Evolutionary conservation across 2,329 filamentous ascomycete species (phyloP).

Genomic region (Fusarium sp.): DNA sequence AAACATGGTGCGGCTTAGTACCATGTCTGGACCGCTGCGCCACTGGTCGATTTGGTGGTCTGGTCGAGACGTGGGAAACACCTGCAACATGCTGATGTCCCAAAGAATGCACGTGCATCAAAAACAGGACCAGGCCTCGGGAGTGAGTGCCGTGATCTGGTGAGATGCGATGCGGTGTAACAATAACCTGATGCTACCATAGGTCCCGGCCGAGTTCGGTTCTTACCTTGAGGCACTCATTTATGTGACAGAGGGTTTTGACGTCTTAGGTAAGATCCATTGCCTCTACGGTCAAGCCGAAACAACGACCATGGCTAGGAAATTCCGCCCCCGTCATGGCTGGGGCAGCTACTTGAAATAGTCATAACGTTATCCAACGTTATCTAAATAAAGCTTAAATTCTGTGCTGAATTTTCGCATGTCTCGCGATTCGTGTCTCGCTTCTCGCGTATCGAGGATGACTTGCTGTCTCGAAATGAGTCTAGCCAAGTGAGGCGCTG

Average conservation of each 20-base stretch:
- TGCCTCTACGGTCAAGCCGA: not conserved
- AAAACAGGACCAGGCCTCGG: not conserved
- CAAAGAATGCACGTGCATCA: not conserved
- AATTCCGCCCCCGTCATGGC: not conserved
- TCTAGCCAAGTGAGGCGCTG: not conserved
- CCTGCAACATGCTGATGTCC: not conserved
- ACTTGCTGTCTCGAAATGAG: not conserved
- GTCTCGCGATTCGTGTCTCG: conserved; percentile 8
- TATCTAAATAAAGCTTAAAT: not conserved
- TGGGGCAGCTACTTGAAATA: not conserved
- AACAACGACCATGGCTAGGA: not conserved
- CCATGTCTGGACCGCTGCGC: not conserved
- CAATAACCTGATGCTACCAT: not conserved
- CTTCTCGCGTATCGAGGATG: not conserved
- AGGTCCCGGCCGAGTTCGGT: not conserved
- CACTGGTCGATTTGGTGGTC: not conserved
- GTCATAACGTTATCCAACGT: too few species aligned
- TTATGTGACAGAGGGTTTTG: not conserved
- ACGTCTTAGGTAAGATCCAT: not conserved
- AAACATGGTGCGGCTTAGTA: not conserved
- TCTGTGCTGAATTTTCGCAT: not conserved
- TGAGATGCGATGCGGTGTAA: not conserved
- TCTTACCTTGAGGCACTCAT: not conserved
- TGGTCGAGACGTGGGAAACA: not conserved
- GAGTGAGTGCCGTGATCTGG: not conserved